These are phyloP conservation scores for Tylopilus orsonianus DNA, from an alignment of 1,284 basidiomycete species.

Conservation along the genomic window DNA sequence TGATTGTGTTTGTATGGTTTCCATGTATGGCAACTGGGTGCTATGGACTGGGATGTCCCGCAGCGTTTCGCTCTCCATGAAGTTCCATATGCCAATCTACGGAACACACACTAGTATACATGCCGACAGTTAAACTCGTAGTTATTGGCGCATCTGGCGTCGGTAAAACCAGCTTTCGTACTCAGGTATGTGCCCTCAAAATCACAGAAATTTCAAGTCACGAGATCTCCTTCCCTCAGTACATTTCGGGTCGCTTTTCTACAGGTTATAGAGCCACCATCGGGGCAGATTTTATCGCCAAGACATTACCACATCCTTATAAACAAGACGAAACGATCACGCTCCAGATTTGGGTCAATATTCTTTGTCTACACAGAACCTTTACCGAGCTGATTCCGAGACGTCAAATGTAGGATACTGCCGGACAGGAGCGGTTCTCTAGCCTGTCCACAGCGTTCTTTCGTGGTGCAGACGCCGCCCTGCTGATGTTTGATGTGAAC, in stretches of 20 bases:
- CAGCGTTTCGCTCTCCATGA: neutral
- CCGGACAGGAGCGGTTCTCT: slow-evolving; percentile 83
- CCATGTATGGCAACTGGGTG: slow-evolving; percentile 14
- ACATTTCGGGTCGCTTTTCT: slow-evolving; percentile 72
- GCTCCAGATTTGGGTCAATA: slow-evolving; percentile 77
- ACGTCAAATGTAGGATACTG: slow-evolving; percentile 55
- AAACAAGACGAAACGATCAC: slow-evolving; percentile 54
- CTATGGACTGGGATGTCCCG: no score
- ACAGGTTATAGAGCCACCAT: slow-evolving; percentile 79
- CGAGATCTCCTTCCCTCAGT: slow-evolving; percentile 41
- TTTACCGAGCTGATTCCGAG: slow-evolving; percentile 10
- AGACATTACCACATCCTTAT: slow-evolving; percentile 61
- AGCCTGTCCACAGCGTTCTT: slow-evolving; percentile 79
- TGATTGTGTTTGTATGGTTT: slow-evolving; percentile 23
- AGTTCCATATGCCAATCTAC: slow-evolving; percentile 18
- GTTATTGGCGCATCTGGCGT: slow-evolving; percentile 76
- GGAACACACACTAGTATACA: slow-evolving; percentile 25
- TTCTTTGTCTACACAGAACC: slow-evolving; percentile 7
- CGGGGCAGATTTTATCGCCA: slow-evolving; percentile 80
- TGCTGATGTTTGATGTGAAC: slow-evolving; percentile 81
- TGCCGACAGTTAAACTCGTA: slow-evolving; percentile 74
- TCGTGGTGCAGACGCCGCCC: slow-evolving; percentile 74
- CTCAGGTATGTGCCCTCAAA: slow-evolving; percentile 51
- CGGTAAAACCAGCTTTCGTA: slow-evolving; percentile 72
- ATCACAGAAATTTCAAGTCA: neutral